Percentiles rank a stretch among this genome's conserved stretches.
Evolutionary conservation across 2,329 filamentous ascomycete genomes (phyloP).

Genomic region (Raffaelea ambrosiae): DNA sequence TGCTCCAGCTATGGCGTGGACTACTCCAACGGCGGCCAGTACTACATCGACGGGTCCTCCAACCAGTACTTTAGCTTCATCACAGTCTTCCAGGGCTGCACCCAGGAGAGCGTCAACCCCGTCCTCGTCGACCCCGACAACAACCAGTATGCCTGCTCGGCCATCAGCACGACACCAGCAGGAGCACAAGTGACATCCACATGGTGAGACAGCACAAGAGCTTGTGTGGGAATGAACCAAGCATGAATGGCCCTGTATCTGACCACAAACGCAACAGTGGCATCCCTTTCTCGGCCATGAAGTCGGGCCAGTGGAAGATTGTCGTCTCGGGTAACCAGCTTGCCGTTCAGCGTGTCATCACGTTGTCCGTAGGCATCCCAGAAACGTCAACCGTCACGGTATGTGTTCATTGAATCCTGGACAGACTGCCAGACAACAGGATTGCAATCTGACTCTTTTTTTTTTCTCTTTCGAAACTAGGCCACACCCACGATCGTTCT

Average conservation of each 20-base stretch:
- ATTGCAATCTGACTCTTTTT: no score
- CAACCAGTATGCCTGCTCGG: conserved; percentile 25
- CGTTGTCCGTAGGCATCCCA: conserved; percentile 22
- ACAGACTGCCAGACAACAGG: not conserved
- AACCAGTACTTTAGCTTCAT: conserved; percentile 29
- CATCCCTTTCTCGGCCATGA: conserved; percentile 28
- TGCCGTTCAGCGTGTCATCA: conserved; percentile 26
- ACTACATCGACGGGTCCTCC: conserved; percentile 27
- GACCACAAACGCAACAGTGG: conserved; percentile 14
- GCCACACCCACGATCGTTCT: conserved; percentile 28
- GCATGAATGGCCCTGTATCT: not conserved
- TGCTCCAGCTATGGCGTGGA: conserved; percentile 29
- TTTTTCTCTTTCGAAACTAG: no score
- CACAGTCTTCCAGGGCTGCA: conserved; percentile 30
- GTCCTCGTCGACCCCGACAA: conserved; percentile 23
- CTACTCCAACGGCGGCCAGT: conserved; percentile 28
- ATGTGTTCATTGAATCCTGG: conserved; percentile 6
- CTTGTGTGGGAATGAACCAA: not conserved
- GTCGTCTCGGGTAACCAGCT: conserved; percentile 25
- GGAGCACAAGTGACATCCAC: conserved; percentile 26
- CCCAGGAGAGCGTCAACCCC: conserved; percentile 24
- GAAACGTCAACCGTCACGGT: conserved; percentile 25
- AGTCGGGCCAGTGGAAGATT: conserved; percentile 27
- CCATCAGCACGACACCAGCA: conserved; percentile 24
- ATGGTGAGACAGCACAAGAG: conserved; percentile 20